Conservation (phyloP, 768 basidiomycete genomes). For the Trametes maxima region DNA sequence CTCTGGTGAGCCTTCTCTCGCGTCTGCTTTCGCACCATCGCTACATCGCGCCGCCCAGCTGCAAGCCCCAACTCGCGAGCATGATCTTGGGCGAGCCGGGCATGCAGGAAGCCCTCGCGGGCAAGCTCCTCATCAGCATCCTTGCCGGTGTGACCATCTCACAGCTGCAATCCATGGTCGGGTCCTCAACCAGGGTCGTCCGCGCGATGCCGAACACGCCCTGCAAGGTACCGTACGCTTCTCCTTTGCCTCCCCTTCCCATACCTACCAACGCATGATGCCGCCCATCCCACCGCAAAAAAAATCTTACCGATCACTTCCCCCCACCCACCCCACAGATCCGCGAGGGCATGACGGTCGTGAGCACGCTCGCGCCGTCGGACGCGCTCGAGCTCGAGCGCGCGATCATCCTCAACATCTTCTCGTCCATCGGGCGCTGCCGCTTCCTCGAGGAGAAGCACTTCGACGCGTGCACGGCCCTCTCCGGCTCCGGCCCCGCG, state of each 20-base stretch:
- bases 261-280: background rate
- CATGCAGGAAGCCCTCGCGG: constrained; percentile 79
- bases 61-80: constrained; percentile 89
- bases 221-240: constrained; percentile 65
- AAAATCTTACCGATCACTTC: background rate
- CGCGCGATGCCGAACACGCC: constrained; percentile 99
- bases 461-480: constrained; percentile 97
- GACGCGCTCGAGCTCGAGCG: constrained; percentile 60
- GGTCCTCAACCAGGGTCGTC: constrained; percentile 78
- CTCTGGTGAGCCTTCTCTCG: constrained; percentile 65
- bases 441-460: constrained; percentile 98
- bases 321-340: constrained; percentile 73
- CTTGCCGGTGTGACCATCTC: constrained; percentile 93
- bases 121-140: constrained; percentile 94
- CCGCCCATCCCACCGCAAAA: background rate
- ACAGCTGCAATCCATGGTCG: constrained; percentile 78
- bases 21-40: background rate
- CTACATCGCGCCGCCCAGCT: constrained; percentile 49
- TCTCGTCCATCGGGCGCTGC: constrained; percentile 95
- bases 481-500: constrained; percentile 95
- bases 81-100: constrained; percentile 72
- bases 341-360: constrained; percentile 97
- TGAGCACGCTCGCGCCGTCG: constrained; percentile 69
- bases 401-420: constrained; percentile 84
- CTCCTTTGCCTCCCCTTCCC: background rate